These are phyloP conservation scores for Aspergillus pseudoterreus DNA, from an alignment of 2,329 filamentous ascomycete genomes.

Conservation along the genomic window DNA sequence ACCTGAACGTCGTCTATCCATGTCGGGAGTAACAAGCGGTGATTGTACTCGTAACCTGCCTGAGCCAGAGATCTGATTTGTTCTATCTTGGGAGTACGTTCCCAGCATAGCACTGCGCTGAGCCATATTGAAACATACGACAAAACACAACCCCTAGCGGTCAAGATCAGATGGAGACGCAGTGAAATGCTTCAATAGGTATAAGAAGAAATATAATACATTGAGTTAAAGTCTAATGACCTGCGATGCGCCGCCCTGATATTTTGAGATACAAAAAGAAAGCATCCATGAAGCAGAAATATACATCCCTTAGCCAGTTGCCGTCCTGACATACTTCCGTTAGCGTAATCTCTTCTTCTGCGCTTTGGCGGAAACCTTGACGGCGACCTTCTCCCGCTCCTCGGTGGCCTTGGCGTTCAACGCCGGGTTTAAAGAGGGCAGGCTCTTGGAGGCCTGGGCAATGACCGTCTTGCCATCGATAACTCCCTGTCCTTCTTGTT, in stretches of 20 bases:
- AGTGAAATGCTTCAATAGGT: neutral
- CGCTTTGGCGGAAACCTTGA: constrained; percentile 11
- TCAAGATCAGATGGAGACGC: neutral
- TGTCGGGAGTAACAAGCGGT: neutral
- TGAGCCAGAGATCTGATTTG: too few relatives aligned
- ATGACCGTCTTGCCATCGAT: constrained; percentile 45
- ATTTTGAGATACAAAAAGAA: constrained; percentile 1
- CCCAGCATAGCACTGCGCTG: too few relatives aligned
- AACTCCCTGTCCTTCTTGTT: constrained; percentile 59
- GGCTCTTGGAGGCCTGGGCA: constrained; percentile 25
- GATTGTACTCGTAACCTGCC: neutral
- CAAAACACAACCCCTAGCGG: neutral
- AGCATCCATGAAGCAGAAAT: constrained; percentile 3
- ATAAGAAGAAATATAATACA: constrained; percentile 20
- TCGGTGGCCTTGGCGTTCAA: constrained; percentile 19
- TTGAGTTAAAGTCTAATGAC: constrained; percentile 22
- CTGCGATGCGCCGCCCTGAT: constrained; percentile 30
- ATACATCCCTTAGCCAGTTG: neutral
- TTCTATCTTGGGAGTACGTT: too few relatives aligned
- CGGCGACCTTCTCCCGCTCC: constrained; percentile 21
- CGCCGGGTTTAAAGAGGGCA: constrained; percentile 32
- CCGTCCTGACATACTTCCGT: neutral
- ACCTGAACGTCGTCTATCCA: neutral
- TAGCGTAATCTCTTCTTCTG: constrained; percentile 17
- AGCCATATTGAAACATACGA: too few relatives aligned